Evolutionary conservation across 164 flowering plant species (phyloP), one percentile per base, ranked within the genome.

Genomic region (Paratinospora sagittata): DNA sequence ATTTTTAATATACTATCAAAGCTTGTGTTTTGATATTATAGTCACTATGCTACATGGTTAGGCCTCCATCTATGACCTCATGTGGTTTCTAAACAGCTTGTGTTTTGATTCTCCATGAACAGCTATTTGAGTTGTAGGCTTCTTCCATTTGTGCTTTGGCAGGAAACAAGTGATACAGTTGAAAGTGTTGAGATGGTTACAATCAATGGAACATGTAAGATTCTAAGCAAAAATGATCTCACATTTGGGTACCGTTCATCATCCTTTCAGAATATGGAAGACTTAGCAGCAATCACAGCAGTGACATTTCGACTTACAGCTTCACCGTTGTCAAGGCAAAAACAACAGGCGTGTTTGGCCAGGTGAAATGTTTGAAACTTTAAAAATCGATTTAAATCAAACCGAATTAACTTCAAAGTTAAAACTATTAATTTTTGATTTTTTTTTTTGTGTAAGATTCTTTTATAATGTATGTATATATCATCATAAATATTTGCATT

Each of bases 261-360:
- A 11, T 65, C 80, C 8, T 86, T 83, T 67, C 87, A 79, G 72
- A 34, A 71, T 8, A 83, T 84, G 89, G 49, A 80, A 27, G 75
- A 82, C 77, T 67, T 84, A 71, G 86, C 84, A 21, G 83, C 85
- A 55, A 82, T 84, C n/a, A 58, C 73, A 43, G 81, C 85, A 0
- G 88, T 86, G 41, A 84, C 85, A 37, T 82, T 87, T 68, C 68
- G 65, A 17, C 76, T 87, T 68, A 70, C 66, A 63, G 77, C 71
- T 12, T 85, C 80, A 12, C 66, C 60, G 7, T 58, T 71, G 6
- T 78, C 88, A 12, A 80, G 49, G 73, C 70, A 69, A 70, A 63
- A 45, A 68, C 85, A 69, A 67, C 77, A 72, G 61, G 77, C 70
- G 21, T 79, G 72, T 62, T 63, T 80, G 66, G 73, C 72, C 61